Evolutionary conservation across 73 alveolate genomes (phyloP).

Genomic region (Paramecium pentaurelia): DNA sequence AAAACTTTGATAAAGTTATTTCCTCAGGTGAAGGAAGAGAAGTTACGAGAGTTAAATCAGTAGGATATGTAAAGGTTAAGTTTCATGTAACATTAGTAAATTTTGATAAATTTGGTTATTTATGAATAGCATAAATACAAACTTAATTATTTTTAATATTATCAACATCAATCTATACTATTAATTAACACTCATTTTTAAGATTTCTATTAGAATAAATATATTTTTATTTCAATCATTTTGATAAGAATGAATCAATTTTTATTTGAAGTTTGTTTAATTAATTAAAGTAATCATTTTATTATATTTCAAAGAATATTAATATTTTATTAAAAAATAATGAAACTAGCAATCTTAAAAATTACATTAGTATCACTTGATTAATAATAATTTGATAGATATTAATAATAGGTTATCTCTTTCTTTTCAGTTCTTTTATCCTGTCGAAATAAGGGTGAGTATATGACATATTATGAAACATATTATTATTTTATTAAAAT

Average conservation of each 20-base stretch:
- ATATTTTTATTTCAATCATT: too few species aligned
- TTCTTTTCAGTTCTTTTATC: neutral
- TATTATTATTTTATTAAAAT: neutral
- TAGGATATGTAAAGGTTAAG: conserved; percentile 58
- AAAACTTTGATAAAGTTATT: conserved; percentile 52
- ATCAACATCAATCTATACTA: too few species aligned
- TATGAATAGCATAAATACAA: neutral
- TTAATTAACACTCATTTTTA: neutral
- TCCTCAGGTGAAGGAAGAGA: conserved; percentile 66
- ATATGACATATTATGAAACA: neutral
- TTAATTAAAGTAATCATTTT: too few species aligned
- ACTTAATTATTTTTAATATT: neutral
- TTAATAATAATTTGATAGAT: neutral
- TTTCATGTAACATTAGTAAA: conserved; percentile 54
- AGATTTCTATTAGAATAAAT: neutral
- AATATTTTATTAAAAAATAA: too few species aligned
- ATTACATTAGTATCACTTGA: neutral
- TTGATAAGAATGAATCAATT: neutral
- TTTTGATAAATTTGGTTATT: conserved; percentile 57
- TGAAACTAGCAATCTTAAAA: neutral
- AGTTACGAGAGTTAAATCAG: conserved; percentile 56
- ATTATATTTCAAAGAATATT: neutral
- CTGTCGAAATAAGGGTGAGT: neutral
- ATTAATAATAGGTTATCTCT: neutral
- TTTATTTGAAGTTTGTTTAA: too few species aligned